These are phyloP conservation scores for Populus euphratica DNA, from an alignment of 345 rosid genomes.

Conservation along the genomic window DNA sequence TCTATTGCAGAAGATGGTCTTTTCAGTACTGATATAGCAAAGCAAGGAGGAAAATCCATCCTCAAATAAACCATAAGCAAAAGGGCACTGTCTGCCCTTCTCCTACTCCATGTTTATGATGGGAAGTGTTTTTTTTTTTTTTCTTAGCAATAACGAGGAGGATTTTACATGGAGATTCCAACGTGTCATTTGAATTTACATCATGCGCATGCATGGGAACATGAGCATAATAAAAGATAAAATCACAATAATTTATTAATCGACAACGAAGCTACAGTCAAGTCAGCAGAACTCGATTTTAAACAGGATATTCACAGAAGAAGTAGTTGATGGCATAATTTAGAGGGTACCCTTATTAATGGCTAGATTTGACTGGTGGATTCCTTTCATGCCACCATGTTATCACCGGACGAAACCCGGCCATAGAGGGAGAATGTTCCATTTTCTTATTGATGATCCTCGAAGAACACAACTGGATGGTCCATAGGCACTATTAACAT, in stretches of 20 bases:
- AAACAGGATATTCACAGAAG: background rate
- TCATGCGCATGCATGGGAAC: background rate
- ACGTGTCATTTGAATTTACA: no score
- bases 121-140: no score
- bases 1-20: conserved; percentile 15
- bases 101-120: background rate
- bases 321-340: background rate
- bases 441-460: conserved; percentile 43
- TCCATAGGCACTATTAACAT: conserved; percentile 30
- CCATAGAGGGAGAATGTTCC: conserved; percentile 42
- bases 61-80: background rate
- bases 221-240: background rate
- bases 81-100: background rate
- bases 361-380: conserved; percentile 11
- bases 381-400: conserved; percentile 18
- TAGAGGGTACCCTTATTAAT: background rate
- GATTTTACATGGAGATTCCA: no score
- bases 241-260: no score
- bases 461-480: conserved; percentile 58
- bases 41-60: background rate
- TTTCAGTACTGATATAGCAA: background rate
- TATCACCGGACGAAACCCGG: background rate
- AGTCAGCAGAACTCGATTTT: background rate
- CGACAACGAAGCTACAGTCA: no score
- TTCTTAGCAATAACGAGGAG: no score